A percentile compares a stretch with the other conserved stretches of the same genome.
These are phyloP conservation scores for Dioscorea alata DNA, from an alignment of 106 monocot genomes.

Conservation along the genomic window DNA sequence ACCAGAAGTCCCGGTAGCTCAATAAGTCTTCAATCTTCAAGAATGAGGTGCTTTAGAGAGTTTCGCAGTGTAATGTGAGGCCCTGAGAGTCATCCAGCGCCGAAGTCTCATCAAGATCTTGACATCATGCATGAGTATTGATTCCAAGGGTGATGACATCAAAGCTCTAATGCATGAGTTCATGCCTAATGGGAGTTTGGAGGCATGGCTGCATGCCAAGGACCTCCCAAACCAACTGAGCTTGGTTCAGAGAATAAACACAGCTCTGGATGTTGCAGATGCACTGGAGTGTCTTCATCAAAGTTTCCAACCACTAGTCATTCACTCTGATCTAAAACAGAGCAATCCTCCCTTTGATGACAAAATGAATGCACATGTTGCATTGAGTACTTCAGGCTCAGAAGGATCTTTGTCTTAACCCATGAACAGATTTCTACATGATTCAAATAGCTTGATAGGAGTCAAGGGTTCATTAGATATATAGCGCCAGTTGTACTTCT, in stretches of 20 bases:
- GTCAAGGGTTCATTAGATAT: slow-evolving; percentile 73
- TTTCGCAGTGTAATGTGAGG: slow-evolving; percentile 32
- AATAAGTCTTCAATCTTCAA: slow-evolving; percentile 45
- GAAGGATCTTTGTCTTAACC: slow-evolving; percentile 26
- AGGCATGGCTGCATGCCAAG: slow-evolving; percentile 35
- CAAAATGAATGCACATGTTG: slow-evolving; percentile 45
- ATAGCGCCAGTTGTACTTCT: slow-evolving; percentile 53
- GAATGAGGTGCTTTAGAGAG: slow-evolving; percentile 23
- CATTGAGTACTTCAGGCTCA: slow-evolving; percentile 63
- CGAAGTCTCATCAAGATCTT: slow-evolving; percentile 41
- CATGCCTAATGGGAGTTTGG: slow-evolving; percentile 50
- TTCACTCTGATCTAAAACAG: slow-evolving; percentile 55
- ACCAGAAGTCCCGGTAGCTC: slow-evolving; percentile 28
- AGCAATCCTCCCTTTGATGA: slow-evolving; percentile 41
- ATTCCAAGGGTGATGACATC: slow-evolving; percentile 32
- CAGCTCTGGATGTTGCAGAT: slow-evolving; percentile 39
- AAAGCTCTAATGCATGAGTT: slow-evolving; percentile 42
- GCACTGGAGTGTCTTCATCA: slow-evolving; percentile 55
- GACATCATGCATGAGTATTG: slow-evolving; percentile 31
- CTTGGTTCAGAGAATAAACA: slow-evolving; percentile 26
- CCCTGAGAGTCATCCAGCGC: slow-evolving; percentile 30
- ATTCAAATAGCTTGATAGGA: slow-evolving; percentile 12
- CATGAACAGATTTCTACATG: background rate
- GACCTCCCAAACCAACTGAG: background rate
- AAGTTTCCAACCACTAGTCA: slow-evolving; percentile 10